Conservation (phyloP, 495 filamentous ascomycete species). For the Hyaloscypha finlandica region DNA sequence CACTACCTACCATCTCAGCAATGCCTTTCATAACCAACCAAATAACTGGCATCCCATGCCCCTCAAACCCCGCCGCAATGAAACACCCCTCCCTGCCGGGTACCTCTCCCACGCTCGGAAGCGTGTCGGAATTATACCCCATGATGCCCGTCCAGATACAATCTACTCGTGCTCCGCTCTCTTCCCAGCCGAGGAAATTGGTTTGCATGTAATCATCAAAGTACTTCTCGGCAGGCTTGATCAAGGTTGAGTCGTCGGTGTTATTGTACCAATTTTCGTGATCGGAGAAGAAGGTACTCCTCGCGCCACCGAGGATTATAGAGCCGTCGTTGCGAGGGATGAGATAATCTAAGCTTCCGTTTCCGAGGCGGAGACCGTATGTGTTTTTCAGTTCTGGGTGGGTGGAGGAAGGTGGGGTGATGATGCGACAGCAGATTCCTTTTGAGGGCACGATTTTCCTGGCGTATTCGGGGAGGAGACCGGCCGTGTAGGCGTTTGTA, state of each 20-base stretch:
- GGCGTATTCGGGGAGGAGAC: slow-evolving; percentile 48
- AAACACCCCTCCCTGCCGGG: slow-evolving; percentile 45
- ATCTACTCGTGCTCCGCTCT: slow-evolving; percentile 55
- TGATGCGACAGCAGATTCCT: slow-evolving; percentile 21
- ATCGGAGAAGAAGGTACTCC: slow-evolving; percentile 39
- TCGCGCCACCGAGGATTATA: slow-evolving; percentile 55
- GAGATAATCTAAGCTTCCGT: slow-evolving; percentile 45
- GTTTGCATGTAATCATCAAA: slow-evolving; percentile 47
- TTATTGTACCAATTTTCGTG: slow-evolving; percentile 49
- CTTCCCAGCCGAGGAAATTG: slow-evolving; percentile 56
- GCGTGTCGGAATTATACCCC: slow-evolving; percentile 40
- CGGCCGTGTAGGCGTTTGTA: slow-evolving; percentile 72
- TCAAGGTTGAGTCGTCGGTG: slow-evolving; percentile 55
- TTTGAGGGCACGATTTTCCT: slow-evolving; percentile 18
- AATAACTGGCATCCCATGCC: slow-evolving; percentile 56
- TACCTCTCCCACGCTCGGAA: slow-evolving; percentile 36
- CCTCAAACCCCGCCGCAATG: slow-evolving; percentile 55
- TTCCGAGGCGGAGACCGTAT: slow-evolving; percentile 2
- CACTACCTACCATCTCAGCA: slow-evolving; percentile 45
- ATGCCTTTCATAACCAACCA: slow-evolving; percentile 46
- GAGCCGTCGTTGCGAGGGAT: slow-evolving; percentile 52
- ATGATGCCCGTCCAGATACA: slow-evolving; percentile 64
- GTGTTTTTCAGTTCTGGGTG: slow-evolving; percentile 16
- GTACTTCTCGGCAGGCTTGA: slow-evolving; percentile 53
- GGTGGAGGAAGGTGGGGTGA: slow-evolving; percentile 3